Conservation (phyloP, 352 stramenopile species). For the Phytopythium litorale region DNA sequence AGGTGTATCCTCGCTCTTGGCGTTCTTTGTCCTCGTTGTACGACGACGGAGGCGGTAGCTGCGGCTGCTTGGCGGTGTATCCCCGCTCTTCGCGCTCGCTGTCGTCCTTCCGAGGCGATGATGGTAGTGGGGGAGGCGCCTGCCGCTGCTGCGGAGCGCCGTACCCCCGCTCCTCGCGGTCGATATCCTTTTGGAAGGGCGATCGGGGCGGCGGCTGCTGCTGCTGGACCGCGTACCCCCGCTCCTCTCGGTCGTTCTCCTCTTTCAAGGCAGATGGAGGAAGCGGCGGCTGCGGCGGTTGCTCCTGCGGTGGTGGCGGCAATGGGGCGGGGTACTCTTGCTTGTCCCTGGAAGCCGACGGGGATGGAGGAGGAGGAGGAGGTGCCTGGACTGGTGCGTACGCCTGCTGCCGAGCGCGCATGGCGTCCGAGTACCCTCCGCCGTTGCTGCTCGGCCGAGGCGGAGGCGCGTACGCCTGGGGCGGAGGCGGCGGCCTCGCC, state of each 20-base stretch:
- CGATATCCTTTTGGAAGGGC: too few relatives aligned
- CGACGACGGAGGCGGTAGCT: not conserved
- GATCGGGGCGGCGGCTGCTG: not conserved
- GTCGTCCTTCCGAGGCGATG: not conserved
- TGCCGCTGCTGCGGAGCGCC: too few relatives aligned
- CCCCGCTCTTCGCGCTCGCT: constrained; percentile 1
- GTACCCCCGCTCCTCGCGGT: too few relatives aligned
- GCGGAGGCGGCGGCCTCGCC: constrained; percentile 8
- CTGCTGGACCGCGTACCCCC: not conserved
- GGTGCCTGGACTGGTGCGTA: constrained; percentile 25
- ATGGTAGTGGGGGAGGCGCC: too few relatives aligned
- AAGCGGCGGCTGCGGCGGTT: not conserved
- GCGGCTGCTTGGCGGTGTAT: not conserved
- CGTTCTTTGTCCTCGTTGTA: constrained; percentile 7
- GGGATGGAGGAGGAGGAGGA: not conserved
- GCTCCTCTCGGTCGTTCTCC: constrained; percentile 2
- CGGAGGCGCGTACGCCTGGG: constrained; percentile 1
- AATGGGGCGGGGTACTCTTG: not conserved
- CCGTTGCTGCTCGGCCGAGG: not conserved
- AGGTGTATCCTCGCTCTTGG: constrained; percentile 11
- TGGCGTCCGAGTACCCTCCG: constrained; percentile 26
- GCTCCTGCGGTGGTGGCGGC: not conserved
- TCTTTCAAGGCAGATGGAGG: constrained; percentile 7
- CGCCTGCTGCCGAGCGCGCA: constrained; percentile 31
- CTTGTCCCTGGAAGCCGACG: constrained; percentile 9